Conservation (phyloP, 306 rosid species). For the Canavalia ensiformis region DNA sequence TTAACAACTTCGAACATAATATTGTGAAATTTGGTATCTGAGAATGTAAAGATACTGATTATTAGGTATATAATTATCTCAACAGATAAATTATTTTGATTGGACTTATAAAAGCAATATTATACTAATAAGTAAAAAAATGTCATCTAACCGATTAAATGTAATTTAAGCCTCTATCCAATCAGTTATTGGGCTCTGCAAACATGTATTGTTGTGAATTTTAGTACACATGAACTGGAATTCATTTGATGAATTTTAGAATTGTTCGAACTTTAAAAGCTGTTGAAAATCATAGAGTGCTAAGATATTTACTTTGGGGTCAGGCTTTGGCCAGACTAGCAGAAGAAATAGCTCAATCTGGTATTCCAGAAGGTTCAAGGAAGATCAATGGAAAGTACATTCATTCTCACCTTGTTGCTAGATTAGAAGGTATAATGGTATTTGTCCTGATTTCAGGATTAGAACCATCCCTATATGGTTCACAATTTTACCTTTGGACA, state of each 20-base stretch:
- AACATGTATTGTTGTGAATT: background rate
- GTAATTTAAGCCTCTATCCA: conserved; percentile 1
- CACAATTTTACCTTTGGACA: conserved; percentile 28
- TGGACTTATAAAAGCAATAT: conserved; percentile 1
- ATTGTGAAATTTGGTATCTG: conserved; percentile 10
- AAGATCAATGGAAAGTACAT: conserved; percentile 94
- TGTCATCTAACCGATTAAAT: conserved; percentile 26
- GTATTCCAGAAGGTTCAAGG: conserved; percentile 80
- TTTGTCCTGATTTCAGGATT: conserved; percentile 12
- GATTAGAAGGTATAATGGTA: conserved; percentile 72
- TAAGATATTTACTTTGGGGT: conserved; percentile 41
- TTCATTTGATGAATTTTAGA: background rate
- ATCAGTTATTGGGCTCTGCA: conserved; percentile 24
- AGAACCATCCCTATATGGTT: conserved; percentile 23
- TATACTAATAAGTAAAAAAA: background rate
- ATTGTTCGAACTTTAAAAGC: conserved; percentile 31
- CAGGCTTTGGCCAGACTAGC: conserved; percentile 84
- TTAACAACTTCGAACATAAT: background rate
- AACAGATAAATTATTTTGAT: background rate
- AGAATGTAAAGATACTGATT: conserved; percentile 2
- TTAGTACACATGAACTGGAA: background rate
- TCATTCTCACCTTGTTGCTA: conserved; percentile 85
- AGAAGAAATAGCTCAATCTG: conserved; percentile 79
- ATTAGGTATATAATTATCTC: conserved; percentile 14
- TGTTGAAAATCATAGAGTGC: conserved; percentile 34